Conservation (phyloP, 208 protist species). For the Plasmodiophora brassicae region DNA sequence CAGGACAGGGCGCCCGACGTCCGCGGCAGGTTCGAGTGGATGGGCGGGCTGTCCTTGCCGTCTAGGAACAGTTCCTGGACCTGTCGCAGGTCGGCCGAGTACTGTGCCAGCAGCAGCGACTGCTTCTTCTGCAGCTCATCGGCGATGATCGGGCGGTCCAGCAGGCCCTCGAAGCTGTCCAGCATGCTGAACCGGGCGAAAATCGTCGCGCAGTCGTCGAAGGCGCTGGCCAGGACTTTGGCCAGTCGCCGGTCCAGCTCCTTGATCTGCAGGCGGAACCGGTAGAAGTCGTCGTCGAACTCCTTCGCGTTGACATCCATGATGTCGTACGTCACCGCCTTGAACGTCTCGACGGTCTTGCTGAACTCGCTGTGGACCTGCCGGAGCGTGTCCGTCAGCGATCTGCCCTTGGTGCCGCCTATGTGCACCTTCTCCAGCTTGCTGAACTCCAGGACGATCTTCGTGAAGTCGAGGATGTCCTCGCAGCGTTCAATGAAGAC, state of each 20-base stretch:
- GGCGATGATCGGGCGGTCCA: constrained; percentile 81
- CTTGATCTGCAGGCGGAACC: constrained; percentile 68
- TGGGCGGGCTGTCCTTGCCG: constrained; percentile 54
- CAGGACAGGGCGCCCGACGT: constrained; percentile 80
- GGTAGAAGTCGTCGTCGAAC: constrained; percentile 84
- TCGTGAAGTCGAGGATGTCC: constrained; percentile 80
- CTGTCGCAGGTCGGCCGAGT: constrained; percentile 66
- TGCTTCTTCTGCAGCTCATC: constrained; percentile 87
- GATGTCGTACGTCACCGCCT: constrained; percentile 72
- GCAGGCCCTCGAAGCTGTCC: constrained; percentile 88
- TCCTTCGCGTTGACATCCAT: constrained; percentile 81
- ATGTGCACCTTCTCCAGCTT: constrained; percentile 80
- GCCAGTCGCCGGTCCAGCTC: constrained; percentile 83
- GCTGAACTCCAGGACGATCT: constrained; percentile 77
- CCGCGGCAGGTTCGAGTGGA: constrained; percentile 82
- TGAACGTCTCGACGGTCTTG: constrained; percentile 51
- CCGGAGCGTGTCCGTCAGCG: constrained; percentile 58
- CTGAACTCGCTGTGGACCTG: constrained; percentile 51
- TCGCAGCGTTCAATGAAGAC: constrained; percentile 88
- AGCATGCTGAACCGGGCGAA: constrained; percentile 86
- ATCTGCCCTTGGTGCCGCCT: constrained; percentile 83
- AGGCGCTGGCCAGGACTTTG: constrained; percentile 77
- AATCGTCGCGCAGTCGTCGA: constrained; percentile 84
- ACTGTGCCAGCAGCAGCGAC: constrained; percentile 62
- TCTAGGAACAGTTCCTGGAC: constrained; percentile 76